These are phyloP conservation scores for Sugiyamaella paludigena DNA, from an alignment of 1,139 yeast genomes.

Conservation along the genomic window DNA sequence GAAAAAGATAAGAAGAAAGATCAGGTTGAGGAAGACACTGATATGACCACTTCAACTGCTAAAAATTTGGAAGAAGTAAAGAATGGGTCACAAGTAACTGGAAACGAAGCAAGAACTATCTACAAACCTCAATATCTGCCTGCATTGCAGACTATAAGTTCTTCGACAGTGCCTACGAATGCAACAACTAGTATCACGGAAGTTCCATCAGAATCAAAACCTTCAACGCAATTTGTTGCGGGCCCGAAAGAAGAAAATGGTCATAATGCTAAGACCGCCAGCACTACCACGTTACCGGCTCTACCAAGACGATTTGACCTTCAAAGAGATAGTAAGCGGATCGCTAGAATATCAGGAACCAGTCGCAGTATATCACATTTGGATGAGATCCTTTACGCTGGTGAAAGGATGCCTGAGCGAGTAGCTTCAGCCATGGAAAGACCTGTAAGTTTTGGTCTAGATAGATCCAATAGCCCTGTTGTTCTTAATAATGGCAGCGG, in stretches of 20 bases:
- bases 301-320: conserved; percentile 9
- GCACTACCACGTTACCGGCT: too few relatives aligned
- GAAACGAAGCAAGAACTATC: background rate
- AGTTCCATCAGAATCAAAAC: too few relatives aligned
- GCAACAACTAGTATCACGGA: background rate
- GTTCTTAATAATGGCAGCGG: background rate
- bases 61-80: too few relatives aligned
- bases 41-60: too few relatives aligned
- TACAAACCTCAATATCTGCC: conserved; percentile 11
- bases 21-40: too few relatives aligned
- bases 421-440: conserved; percentile 3
- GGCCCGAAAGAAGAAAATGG: too few relatives aligned
- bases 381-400: conserved; percentile 9
- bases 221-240: too few relatives aligned
- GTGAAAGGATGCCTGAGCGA: background rate
- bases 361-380: conserved; percentile 5
- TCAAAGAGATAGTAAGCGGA: conserved; percentile 10
- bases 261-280: too few relatives aligned
- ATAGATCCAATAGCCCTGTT: background rate
- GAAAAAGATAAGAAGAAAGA: too few relatives aligned
- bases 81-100: too few relatives aligned
- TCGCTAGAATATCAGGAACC: conserved; percentile 12
- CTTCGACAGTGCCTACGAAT: background rate
- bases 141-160: background rate
- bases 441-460: background rate